Base-by-base conservation (phyloP, 768 basidiomycete genomes). In the Pleurotus citrinopileatus region DNA sequence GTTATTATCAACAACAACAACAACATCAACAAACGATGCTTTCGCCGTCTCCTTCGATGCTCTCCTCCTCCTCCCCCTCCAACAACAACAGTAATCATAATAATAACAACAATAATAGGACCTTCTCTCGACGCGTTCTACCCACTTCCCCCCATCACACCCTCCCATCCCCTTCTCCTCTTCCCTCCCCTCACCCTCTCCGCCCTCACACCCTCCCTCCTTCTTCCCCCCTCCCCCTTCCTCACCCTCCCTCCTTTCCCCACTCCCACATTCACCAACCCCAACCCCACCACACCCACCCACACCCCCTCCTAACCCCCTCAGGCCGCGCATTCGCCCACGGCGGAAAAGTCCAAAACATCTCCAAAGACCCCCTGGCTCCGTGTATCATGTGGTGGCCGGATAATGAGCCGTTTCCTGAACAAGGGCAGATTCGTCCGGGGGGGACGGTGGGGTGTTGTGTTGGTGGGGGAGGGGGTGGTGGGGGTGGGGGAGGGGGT, bases 301-400 rank as follows among this genome's bases (percentile, higher is more conserved):
- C 63, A 17, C 62, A 65, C 53, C 59, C 87, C 20, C 73, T 91
- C 46, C 81, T 94, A 58, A 93, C 91, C 1, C 91, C 91, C 3
- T 91, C 90, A 9, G 91, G 91, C 2, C 81, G 86, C 19, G 81
- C 86, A 7, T 86, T 94, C 57, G 83, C 87, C 47, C 66, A 80
- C 20, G 89, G 90, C 53, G 91, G 91, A 8, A 82, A 82, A 58
- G 89, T 93, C 5, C 87, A 86, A 61, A 91, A 94, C 60, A 68
- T 93, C 56, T 91, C 89, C 23, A 72, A 60, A 34, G 89, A 93
- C 64, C 88, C 89, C 17, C 65, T 83, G 45, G 61, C 73, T 25
- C 87, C 91, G 3, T 91, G 91, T 60, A 77, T 91, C 71, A 86
- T 93, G 83, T 93, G 87, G 61, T 94, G 91, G 91, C 91, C 91